These are phyloP conservation scores for Cladophialophora exuberans DNA, from an alignment of 2,329 filamentous ascomycete genomes.

Conservation along the genomic window DNA sequence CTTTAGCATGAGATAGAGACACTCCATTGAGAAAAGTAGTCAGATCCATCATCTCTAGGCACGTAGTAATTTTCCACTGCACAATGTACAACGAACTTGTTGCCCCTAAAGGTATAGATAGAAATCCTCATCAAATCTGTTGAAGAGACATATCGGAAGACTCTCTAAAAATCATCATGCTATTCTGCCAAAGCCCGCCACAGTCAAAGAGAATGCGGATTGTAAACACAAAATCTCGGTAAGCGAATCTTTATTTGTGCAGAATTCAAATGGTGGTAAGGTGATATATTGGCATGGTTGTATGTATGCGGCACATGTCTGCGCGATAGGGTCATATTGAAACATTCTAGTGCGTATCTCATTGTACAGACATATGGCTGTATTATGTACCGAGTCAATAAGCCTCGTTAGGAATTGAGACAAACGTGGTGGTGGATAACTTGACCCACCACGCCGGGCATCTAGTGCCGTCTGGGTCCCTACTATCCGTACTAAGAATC, in stretches of 20 bases:
- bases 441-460: too few species aligned
- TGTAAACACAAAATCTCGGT: not conserved
- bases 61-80: not conserved
- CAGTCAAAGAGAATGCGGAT: not conserved
- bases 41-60: not conserved
- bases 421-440: too few species aligned
- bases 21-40: not conserved
- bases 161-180: not conserved
- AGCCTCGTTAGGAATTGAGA: not conserved
- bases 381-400: not conserved
- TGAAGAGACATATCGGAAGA: not conserved
- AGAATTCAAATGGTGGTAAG: not conserved
- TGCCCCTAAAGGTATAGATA: not conserved
- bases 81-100: not conserved
- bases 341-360: not conserved
- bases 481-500: not conserved
- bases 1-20: conserved; percentile 4
- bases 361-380: not conserved
- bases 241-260: not conserved
- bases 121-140: too few species aligned
- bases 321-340: not conserved
- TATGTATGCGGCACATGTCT: too few species aligned
- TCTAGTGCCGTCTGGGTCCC: not conserved
- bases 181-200: not conserved
- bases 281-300: not conserved